Evolutionary conservation across 495 filamentous ascomycete genomes (phyloP), one percentile per base, ranked within the genome.

Genomic region (Neurospora sp.): DNA sequence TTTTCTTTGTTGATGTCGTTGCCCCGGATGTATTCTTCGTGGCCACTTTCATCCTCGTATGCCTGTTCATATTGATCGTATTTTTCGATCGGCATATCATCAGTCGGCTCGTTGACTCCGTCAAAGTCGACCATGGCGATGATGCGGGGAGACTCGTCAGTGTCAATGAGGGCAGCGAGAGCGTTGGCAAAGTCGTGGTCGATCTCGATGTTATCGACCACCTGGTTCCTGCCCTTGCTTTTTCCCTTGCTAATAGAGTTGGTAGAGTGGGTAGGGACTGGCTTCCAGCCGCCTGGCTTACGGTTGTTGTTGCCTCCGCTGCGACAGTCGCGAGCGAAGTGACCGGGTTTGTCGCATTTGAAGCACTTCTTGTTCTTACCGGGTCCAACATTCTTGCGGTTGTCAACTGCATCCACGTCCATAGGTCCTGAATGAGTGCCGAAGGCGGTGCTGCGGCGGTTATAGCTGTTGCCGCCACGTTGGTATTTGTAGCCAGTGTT

Each of bases 41-140:
- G n/a, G n/a, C n/a, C n/a, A n/a, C n/a, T n/a, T n/a, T n/a, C n/a
- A n/a, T n/a, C n/a, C n/a, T n/a, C n/a, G n/a, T n/a, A n/a, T n/a
- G n/a, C n/a, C n/a, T n/a, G n/a, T n/a, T n/a, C n/a, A n/a, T 44
- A 44, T 1, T 44, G 6, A 0, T 44, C 16, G 16, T 44, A 44
- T 8, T 44, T 1, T 1, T 44, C 16, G 16, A 44, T 7, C 0
- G 6, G 3, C 3, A n/a, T 44, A 0, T 44, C 7, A n/a, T 44
- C 16, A 5, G 41, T 44, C 0, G 41, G 14, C 0, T 17, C 14
- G 16, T 42, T 42, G 38, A 9, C 10, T 1, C 9, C 9, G 1
- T 44, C 7, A 0, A 3, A n/a, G 6, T 44, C 16, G 0, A 44
- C 16, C 7, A 44, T 44, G 0, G 5, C 5, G 0, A 44, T 17